These are phyloP conservation scores for Phytophthora sp. DNA, from an alignment of 352 stramenopile genomes.

Conservation along the genomic window DNA sequence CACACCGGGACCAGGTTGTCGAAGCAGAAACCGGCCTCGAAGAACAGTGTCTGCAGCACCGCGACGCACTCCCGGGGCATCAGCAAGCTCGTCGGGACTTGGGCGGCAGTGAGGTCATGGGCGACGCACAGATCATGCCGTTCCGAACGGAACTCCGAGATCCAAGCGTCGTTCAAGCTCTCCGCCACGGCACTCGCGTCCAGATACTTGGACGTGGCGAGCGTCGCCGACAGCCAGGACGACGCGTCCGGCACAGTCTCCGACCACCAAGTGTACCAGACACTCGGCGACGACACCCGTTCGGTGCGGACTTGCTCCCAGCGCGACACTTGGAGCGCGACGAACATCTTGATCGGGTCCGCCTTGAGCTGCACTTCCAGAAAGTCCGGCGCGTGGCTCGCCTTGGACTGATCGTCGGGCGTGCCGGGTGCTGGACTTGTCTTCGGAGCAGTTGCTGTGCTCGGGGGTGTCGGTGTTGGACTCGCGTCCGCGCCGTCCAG, in stretches of 20 bases:
- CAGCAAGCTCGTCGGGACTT: too few species aligned
- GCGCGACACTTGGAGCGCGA: background rate
- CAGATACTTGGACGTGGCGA: background rate
- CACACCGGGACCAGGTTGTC: background rate
- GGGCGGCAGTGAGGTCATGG: background rate
- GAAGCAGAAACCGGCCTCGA: background rate
- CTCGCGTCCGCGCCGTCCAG: too few species aligned
- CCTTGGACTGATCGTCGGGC: too few species aligned
- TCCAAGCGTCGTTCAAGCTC: background rate
- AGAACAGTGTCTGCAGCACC: background rate
- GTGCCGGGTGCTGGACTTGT: too few species aligned
- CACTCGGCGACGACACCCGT: background rate
- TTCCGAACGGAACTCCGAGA: background rate
- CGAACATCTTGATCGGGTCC: background rate
- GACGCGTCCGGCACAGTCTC: background rate
- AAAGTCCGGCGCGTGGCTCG: too few species aligned
- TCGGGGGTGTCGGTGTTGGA: too few species aligned
- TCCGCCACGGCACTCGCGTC: too few species aligned
- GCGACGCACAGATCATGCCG: too few species aligned
- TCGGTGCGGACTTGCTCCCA: background rate
- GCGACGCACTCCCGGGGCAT: background rate
- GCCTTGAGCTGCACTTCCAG: too few species aligned
- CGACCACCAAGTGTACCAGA: too few species aligned
- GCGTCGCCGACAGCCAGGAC: background rate
- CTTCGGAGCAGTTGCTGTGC: too few species aligned